Evolutionary conservation across 371 early-diverging fungal species (phyloP), one percentile per base, ranked within the genome.

Genomic region (Syncephalastrum sp.): DNA sequence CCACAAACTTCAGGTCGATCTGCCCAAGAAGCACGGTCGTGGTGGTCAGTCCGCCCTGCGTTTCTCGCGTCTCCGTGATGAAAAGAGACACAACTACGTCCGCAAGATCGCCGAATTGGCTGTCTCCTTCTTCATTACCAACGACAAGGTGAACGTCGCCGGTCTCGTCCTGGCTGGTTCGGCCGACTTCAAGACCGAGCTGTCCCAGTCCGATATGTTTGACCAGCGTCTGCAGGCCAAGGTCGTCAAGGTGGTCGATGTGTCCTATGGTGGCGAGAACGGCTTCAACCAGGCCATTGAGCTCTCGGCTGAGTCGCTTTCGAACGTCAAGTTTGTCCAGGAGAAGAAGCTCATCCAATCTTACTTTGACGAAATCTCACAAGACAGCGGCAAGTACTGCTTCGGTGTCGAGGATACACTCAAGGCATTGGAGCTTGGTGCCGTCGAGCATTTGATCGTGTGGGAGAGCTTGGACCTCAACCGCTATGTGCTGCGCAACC

Each of bases 1-100:
- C 58, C 95, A 96, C 79, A 90, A 91, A 70, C 82, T 99, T 56
- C 71, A 84, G 15, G 98, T 98, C 46, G 99, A 98, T 64, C 72
- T 99, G 65, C 99, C 99, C 57, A 98, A 98, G 84, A 98, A 99
- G 91, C 99, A 99, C 87, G 98, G 94, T 47, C 90, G 98, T 74
- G 99, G 99, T 79, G 99, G 99, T 83, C 99, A 99, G 83, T 96
- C 97, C 12, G 96, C 98, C 15, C 87, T 96, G 55, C 94, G 99
- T 88, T 98, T 99, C 79, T 91, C 97, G 5, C 93, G 99, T 83
- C 84, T 99, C 42, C 89, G 99, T 61, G 91, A 94, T 61, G 99
- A 99, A 72, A 98, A 95, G 79, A 91, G 99, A 50, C 94, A 96
- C 82, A 93, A 97, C 70, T 99, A 99, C 67, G 90, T 99, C 50